Evolutionary conservation across 2,329 filamentous ascomycete genomes (phyloP).

Genomic region (Neoarthrinium moseri): DNA sequence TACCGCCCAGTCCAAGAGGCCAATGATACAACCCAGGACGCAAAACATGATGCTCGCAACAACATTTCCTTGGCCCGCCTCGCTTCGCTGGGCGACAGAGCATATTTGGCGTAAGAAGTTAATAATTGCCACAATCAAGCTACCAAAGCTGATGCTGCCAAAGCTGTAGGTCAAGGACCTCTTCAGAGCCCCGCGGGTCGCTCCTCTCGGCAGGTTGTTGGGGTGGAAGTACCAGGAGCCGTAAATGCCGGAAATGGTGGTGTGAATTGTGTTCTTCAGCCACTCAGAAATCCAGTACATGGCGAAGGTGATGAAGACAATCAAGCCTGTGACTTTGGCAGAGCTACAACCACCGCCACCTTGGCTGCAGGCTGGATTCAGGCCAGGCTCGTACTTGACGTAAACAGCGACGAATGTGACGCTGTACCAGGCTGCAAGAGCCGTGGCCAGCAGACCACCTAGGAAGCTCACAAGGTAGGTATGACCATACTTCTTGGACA

Average conservation of each 20-base stretch:
- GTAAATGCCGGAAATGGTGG: conserved; percentile 83
- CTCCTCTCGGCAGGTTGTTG: conserved; percentile 68
- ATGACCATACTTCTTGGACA: conserved; percentile 80
- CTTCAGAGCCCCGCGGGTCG: conserved; percentile 80
- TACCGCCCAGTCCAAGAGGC: conserved; percentile 79
- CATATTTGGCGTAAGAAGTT: conserved; percentile 81
- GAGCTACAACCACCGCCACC: conserved; percentile 65
- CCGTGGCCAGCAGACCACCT: conserved; percentile 73
- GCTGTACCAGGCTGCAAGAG: conserved; percentile 81
- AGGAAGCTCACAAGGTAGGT: conserved; percentile 84
- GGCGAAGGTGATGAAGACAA: conserved; percentile 86
- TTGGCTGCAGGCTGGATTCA: conserved; percentile 51
- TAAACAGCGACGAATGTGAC: conserved; percentile 86
- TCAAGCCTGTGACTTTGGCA: conserved; percentile 77
- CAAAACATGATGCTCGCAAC: conserved; percentile 65
- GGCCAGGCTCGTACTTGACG: conserved; percentile 71
- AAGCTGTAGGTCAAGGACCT: conserved; percentile 88
- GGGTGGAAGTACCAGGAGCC: conserved; percentile 89
- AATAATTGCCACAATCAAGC: conserved; percentile 81
- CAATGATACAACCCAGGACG: conserved; percentile 72
- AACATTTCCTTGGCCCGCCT: conserved; percentile 67
- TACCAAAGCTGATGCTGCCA: conserved; percentile 85
- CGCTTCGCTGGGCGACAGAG: conserved; percentile 70
- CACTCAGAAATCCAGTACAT: conserved; percentile 94
- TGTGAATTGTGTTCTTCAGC: conserved; percentile 91